phyloP scores from a whole-genome alignment of 805 yeast genomes.

The Komagataella mondaviorum region DNA sequence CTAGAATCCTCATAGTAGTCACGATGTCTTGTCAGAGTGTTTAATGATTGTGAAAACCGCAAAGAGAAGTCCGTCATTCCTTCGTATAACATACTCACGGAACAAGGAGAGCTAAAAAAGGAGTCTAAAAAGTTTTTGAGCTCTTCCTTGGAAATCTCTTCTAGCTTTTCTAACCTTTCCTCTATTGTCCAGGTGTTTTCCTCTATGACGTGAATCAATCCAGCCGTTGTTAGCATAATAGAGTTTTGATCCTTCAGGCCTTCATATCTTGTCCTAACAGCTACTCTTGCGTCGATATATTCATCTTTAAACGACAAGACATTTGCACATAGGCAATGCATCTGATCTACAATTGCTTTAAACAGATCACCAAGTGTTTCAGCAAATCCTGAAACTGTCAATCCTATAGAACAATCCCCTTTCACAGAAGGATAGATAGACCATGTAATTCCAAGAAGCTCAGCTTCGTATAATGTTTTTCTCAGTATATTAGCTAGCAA shows the following conservation, averaged over 20 bases:
- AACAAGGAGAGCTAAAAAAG: slow-evolving; percentile 17
- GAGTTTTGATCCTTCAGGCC: slow-evolving; percentile 29
- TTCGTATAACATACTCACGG: slow-evolving; percentile 29
- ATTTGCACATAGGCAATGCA: not conserved
- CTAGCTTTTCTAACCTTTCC: slow-evolving; percentile 42
- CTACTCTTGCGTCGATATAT: slow-evolving; percentile 32
- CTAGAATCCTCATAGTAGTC: slow-evolving; percentile 14
- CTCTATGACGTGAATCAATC: slow-evolving; percentile 39
- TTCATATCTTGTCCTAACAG: slow-evolving; percentile 32
- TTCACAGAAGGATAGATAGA: slow-evolving; percentile 38
- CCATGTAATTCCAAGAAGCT: slow-evolving; percentile 43
- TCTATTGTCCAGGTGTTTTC: slow-evolving; percentile 40
- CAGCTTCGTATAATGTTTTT: slow-evolving; percentile 34
- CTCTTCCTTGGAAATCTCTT: slow-evolving; percentile 25
- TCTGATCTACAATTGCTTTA: slow-evolving; percentile 15
- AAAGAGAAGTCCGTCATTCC: slow-evolving; percentile 18
- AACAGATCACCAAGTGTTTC: slow-evolving; percentile 24
- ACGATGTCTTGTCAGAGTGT: not conserved
- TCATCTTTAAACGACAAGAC: slow-evolving; percentile 14
- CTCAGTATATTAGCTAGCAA: slow-evolving; percentile 27
- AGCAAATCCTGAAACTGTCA: slow-evolving; percentile 42
- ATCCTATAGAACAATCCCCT: slow-evolving; percentile 37
- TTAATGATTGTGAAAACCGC: not conserved
- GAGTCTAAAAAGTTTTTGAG: slow-evolving; percentile 17
- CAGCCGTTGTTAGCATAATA: slow-evolving; percentile 32